Conservation (phyloP, 2,329 filamentous ascomycete genomes). For the Fusarium illudens region DNA sequence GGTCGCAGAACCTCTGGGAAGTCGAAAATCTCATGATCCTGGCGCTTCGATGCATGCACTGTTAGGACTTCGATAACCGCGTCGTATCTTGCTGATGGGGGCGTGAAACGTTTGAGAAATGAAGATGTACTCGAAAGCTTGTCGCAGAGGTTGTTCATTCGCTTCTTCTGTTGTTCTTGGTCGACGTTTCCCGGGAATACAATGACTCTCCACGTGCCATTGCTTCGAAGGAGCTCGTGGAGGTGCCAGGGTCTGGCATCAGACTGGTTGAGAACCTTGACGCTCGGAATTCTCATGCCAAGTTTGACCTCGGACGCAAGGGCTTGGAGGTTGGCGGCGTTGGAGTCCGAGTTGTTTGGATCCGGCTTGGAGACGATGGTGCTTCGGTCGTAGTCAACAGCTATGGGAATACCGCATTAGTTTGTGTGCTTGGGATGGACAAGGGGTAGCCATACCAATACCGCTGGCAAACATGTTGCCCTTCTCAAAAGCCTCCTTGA, state of each 20-base stretch:
- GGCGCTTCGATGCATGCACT: conserved; percentile 63
- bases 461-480: conserved; percentile 51
- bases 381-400: conserved; percentile 21
- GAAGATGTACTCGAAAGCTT: conserved; percentile 49
- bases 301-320: conserved; percentile 21
- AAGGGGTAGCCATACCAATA: conserved; percentile 1
- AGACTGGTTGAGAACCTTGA: conserved; percentile 67
- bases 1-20: conserved; percentile 57
- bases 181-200: conserved; percentile 70
- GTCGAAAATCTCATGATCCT: conserved; percentile 58
- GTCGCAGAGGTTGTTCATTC: conserved; percentile 4
- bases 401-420: background rate
- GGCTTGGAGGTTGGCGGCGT: background rate
- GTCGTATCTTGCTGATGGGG: conserved; percentile 7
- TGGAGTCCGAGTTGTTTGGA: background rate
- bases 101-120: conserved; percentile 22
- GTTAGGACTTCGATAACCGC: conserved; percentile 67
- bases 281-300: conserved; percentile 68
- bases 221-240: conserved; percentile 62
- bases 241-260: conserved; percentile 66
- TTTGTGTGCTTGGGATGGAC: background rate
- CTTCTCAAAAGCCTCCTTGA: conserved; percentile 68
- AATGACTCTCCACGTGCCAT: conserved; percentile 67
- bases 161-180: conserved; percentile 45
- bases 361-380: conserved; percentile 15